Evolutionary conservation across 2,329 filamentous ascomycete genomes (phyloP).

Genomic region (Emergomyces orientalis): DNA sequence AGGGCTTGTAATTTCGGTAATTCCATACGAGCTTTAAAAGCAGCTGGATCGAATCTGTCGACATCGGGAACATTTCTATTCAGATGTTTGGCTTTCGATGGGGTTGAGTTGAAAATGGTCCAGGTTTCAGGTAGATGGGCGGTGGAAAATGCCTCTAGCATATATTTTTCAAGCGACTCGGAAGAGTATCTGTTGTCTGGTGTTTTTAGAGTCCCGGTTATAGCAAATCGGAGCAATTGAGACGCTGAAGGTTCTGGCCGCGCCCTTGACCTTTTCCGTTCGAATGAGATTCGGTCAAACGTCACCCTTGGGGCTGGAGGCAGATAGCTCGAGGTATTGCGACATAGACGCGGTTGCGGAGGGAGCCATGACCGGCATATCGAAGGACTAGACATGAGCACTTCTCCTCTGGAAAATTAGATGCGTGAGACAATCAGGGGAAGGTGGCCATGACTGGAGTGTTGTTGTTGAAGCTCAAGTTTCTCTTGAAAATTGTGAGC

Average conservation of each 20-base stretch:
- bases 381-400: not conserved
- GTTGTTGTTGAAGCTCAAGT: not conserved
- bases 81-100: not conserved
- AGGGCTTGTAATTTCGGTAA: not conserved
- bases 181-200: conserved; percentile 6
- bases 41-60: not conserved
- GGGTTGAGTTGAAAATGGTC: not conserved
- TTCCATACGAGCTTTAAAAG: not conserved
- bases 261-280: not conserved
- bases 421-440: not conserved
- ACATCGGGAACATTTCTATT: not conserved
- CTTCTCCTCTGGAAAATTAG: not conserved
- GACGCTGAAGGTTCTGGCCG: conserved; percentile 20
- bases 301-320: not conserved
- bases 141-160: conserved; percentile 18
- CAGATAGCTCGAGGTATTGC: not conserved
- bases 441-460: not conserved
- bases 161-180: conserved; percentile 12
- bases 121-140: not conserved
- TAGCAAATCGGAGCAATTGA: conserved; percentile 26
- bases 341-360: not conserved
- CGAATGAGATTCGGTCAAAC: not conserved
- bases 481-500: not conserved
- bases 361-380: conserved; percentile 5
- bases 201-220: conserved; percentile 20